Evolutionary conservation across 257 asterid species (phyloP), one percentile per base, ranked within the genome.

Genomic region (Echium plantagineum): DNA sequence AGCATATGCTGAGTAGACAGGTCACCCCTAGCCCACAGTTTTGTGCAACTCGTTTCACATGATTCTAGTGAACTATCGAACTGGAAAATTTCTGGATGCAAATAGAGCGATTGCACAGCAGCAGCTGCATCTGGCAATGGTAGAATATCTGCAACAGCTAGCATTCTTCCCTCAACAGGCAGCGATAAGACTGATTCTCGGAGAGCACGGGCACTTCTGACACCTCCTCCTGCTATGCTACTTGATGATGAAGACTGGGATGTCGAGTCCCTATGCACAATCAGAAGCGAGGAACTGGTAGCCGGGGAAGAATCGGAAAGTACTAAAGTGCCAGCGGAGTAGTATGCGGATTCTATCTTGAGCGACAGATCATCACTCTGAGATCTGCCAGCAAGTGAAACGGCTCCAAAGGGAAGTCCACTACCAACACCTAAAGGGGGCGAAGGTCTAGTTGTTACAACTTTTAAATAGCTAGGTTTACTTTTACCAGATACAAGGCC

Each of bases 131-230:
- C 96, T 53, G 90, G 95, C 61, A 72, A 74, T 53, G 95, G 99
- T 28, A 86, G 75, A 62, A 86, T 83, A 80, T 89, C 96, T 47
- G 97, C 87, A 63, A 89, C 96, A 56, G 72, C 89, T 64, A 93
- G 96, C 90, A 93, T 83, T 73, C 96, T 80, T 31, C 99, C 99
- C 75, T 93, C 97, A 59, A 86, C 73, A 58, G 97, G 95, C 60
- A 89, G 72, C 31, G 96, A 86, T 18, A 93, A 74, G 53, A 93
- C 95, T 18, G 84, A 75, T 76, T 93, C 97, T 65, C 90, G 73
- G 49, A 89, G 94, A 49, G 97, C 96, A 55, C 95, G 94, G 60
- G 95, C 78, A 74, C 85, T 78, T 75, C 94, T 78, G 58, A 68
- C 80, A 68, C 87, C 93, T 51, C 84, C 93, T 77, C 26, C 66